These are phyloP conservation scores for Hymenoscyphus albidus DNA, from an alignment of 2,329 filamentous ascomycete species.

Conservation along the genomic window DNA sequence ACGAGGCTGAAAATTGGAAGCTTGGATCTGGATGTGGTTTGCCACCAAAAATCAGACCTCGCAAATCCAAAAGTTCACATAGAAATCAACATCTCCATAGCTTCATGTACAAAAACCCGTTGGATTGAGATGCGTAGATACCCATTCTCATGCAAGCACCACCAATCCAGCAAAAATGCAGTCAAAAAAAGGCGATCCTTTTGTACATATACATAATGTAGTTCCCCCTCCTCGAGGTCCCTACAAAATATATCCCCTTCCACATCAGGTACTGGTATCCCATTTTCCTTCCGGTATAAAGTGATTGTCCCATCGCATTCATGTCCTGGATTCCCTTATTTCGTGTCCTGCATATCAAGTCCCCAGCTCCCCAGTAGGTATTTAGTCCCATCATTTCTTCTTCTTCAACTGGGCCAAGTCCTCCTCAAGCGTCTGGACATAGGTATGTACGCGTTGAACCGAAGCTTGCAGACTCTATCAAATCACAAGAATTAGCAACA, in stretches of 20 bases:
- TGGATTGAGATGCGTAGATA: constrained; percentile 16
- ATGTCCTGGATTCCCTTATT: background rate
- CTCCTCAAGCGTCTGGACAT: constrained; percentile 77
- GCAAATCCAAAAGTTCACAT: background rate
- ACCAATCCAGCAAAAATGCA: constrained; percentile 18
- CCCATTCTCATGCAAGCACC: constrained; percentile 15
- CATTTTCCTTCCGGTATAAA: background rate
- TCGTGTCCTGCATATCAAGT: background rate
- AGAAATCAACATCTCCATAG: constrained; percentile 12
- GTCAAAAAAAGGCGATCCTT: constrained; percentile 16
- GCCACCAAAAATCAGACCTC: too few relatives aligned
- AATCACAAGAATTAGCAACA: background rate
- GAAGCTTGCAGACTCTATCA: constrained; percentile 77
- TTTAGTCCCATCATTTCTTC: constrained; percentile 46
- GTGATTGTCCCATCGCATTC: background rate
- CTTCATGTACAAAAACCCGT: constrained; percentile 8
- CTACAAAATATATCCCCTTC: background rate
- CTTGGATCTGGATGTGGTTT: background rate
- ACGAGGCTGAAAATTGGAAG: background rate
- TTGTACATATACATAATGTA: constrained; percentile 19
- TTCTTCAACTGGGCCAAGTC: constrained; percentile 69
- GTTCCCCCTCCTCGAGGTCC: background rate
- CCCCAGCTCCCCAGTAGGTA: background rate
- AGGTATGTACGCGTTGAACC: constrained; percentile 79
- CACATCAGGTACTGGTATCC: background rate